Conservation (phyloP, 306 rosid species). For the Begonia fuchsioides region DNA sequence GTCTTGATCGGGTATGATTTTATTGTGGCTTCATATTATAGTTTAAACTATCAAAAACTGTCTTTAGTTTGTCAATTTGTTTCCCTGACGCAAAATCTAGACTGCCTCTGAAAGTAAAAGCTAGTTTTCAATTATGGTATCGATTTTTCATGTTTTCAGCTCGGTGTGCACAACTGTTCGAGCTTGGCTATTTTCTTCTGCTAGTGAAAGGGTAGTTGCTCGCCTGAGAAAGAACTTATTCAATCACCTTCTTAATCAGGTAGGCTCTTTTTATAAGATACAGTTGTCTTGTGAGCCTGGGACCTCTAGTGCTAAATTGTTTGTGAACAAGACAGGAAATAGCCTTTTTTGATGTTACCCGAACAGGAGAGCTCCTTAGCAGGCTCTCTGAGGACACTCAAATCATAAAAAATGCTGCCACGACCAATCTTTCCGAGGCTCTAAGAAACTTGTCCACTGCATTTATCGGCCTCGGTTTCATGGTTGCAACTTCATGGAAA, state of each 20-base stretch:
- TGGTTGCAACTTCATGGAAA: constrained; percentile 70
- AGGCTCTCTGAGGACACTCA: constrained; percentile 83
- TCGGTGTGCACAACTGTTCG: constrained; percentile 62
- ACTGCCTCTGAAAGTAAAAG: not conserved
- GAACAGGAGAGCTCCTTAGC: constrained; percentile 74
- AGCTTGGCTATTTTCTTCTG: constrained; percentile 70
- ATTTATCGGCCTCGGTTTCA: constrained; percentile 55
- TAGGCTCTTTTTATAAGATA: not conserved
- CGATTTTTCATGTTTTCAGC: constrained; percentile 22
- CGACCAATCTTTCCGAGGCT: constrained; percentile 83
- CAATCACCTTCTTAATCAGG: constrained; percentile 64
- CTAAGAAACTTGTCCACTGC: constrained; percentile 52
- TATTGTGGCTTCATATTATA: too few species aligned
- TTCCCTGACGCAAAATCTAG: constrained; percentile 2
- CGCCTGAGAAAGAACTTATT: constrained; percentile 56
- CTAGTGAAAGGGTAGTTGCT: constrained; percentile 75
- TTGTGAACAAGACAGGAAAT: constrained; percentile 46
- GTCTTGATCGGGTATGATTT: constrained; percentile 48
- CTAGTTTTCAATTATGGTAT: not conserved
- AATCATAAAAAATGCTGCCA: constrained; percentile 76
- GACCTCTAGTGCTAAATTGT: not conserved
- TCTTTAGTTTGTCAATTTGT: not conserved
- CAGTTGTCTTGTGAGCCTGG: too few species aligned
- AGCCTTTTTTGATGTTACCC: constrained; percentile 72
- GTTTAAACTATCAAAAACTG: too few species aligned